These are phyloP conservation scores for Pseudotsuga menziesii DNA, from an alignment of 75 land plant genomes.

Conservation along the genomic window DNA sequence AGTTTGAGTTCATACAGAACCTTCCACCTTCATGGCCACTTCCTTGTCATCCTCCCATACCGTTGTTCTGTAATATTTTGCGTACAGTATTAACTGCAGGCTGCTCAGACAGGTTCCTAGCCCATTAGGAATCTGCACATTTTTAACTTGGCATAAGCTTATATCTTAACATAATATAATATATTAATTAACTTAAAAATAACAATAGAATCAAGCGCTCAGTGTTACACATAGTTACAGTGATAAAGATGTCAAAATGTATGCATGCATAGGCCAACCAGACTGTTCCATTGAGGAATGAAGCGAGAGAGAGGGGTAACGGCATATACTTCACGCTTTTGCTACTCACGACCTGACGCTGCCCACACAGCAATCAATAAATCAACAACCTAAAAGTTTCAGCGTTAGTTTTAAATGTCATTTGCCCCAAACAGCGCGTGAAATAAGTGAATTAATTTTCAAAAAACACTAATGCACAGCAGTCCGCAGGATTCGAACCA, in stretches of 20 bases:
- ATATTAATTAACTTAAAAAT: not conserved
- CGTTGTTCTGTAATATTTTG: slow-evolving; percentile 21
- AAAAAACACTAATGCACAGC: not conserved
- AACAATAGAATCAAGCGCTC: not conserved
- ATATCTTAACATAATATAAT: not conserved
- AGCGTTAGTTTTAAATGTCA: not conserved
- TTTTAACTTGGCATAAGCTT: not conserved
- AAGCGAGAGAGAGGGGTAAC: slow-evolving; percentile 42
- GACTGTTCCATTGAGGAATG: slow-evolving; percentile 38
- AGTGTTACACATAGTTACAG: slow-evolving; percentile 16
- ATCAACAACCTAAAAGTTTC: not conserved
- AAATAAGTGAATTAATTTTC: not conserved
- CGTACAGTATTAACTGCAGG: slow-evolving; percentile 48
- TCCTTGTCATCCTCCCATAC: not conserved
- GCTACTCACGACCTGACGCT: slow-evolving; percentile 47
- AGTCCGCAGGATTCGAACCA: too few relatives aligned
- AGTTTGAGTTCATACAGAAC: too few relatives aligned
- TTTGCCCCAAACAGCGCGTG: not conserved
- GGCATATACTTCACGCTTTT: slow-evolving; percentile 73
- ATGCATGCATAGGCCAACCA: slow-evolving; percentile 63
- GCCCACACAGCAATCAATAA: slow-evolving; percentile 7
- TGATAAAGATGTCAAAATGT: slow-evolving; percentile 34
- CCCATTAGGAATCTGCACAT: slow-evolving; percentile 62
- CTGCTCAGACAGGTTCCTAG: slow-evolving; percentile 35
- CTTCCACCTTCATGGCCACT: too few relatives aligned